Evolutionary conservation across 2,329 filamentous ascomycete species (phyloP).

Genomic region (Phialophora tarda): DNA sequence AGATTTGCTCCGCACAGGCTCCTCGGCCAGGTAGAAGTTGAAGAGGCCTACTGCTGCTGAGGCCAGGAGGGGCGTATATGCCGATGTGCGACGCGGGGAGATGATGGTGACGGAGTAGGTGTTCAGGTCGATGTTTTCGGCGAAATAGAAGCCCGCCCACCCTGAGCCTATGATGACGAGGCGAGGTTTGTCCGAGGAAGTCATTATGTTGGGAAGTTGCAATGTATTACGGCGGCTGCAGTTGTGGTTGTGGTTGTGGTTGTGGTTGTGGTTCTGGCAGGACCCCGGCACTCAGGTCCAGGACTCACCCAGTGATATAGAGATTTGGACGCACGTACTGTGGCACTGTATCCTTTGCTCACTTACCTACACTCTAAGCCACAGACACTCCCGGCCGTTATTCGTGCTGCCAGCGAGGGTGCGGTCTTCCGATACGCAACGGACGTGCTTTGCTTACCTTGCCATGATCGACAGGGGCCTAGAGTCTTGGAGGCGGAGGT

Average conservation of each 20-base stretch:
- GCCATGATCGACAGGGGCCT: background rate
- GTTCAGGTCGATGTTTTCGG: constrained; percentile 48
- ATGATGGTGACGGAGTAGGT: constrained; percentile 50
- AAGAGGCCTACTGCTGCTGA: constrained; percentile 54
- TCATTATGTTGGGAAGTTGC: background rate
- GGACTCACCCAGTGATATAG: background rate
- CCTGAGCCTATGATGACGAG: constrained; percentile 39
- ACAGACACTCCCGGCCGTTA: background rate
- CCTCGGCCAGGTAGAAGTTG: constrained; percentile 54
- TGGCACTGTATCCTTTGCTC: background rate
- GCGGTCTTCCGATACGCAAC: background rate
- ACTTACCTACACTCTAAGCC: background rate
- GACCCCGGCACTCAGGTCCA: background rate
- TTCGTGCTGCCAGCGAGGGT: background rate
- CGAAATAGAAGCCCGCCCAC: constrained; percentile 56
- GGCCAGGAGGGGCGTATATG: constrained; percentile 54
- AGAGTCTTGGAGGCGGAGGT: background rate
- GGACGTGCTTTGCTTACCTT: background rate
- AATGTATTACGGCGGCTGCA: background rate
- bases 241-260: too few relatives aligned
- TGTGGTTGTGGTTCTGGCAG: too few relatives aligned
- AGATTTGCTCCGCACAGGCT: constrained; percentile 49
- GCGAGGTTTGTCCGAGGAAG: constrained; percentile 19
- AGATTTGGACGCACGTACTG: background rate
- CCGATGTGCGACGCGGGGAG: constrained; percentile 51